Evolutionary conservation across 345 rosid species (phyloP), one percentile per base, ranked within the genome.

Genomic region (Acer saccharum): DNA sequence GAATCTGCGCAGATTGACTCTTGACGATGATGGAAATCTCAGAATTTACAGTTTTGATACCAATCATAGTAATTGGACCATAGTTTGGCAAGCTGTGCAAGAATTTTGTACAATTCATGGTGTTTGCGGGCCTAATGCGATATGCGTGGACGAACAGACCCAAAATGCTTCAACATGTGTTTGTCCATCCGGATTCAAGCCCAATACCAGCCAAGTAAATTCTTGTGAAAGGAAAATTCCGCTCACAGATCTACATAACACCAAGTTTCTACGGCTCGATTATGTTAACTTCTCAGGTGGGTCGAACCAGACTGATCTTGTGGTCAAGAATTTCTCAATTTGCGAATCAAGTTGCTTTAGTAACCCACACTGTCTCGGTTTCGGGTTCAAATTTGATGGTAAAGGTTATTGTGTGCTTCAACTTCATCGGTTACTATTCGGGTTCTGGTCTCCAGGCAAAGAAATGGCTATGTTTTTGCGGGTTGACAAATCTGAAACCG

Each of bases 391-490:
- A 61, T 89, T 77, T 75, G 88, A 89, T 14, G 95, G 95, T 2
- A 78, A 65, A 13, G 86, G 88, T 0, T 85, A 61, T 81, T 91
- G 95, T 18, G 86, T 83, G 18, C 87, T 89, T 39, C 91, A 82
- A 77, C 79, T 86, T 10, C 86, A 71, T 0, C 69, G 18, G 16
- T 50, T 91, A 67, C 35, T 84, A 3, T 83, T 77, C 20, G 95
- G 95, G 10, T 85, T 80, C 39, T 91, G 91, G 95, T 91, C 95
- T 23, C 91, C 91, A 0, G 93, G 93, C 11, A 70, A 83, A 0
- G 85, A 86, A 71, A 44, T 50, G 12, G 86, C 84, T 62, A 81
- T 84, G 81, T 91, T 83, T 76, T 83, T 91, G 77, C 84, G 86
- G 16, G 87, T 89, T 27, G 87, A 89, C 65, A 32, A 13, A 7